Conservation (phyloP, 495 filamentous ascomycete genomes). For the Neurospora hispaniola region DNA sequence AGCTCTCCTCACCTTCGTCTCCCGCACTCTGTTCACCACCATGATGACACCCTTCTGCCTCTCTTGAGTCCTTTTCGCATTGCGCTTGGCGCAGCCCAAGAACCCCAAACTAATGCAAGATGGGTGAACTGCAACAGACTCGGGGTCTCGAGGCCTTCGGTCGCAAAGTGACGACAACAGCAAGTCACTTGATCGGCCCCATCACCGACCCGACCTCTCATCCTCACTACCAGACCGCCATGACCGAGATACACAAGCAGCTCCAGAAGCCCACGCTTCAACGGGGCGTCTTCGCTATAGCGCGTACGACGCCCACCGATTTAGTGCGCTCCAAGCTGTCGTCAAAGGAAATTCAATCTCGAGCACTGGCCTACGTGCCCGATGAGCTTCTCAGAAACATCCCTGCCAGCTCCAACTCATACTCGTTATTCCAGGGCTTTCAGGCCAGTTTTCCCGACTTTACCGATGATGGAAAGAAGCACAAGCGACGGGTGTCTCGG, state of each 20-base stretch:
- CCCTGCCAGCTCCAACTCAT: constrained; percentile 72
- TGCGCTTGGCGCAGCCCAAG: neutral
- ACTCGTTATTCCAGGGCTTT: constrained; percentile 94
- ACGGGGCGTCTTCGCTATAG: constrained; percentile 78
- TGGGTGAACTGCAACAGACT: constrained; percentile 41
- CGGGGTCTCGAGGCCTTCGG: constrained; percentile 87
- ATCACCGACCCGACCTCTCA: constrained; percentile 48
- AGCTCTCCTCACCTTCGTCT: constrained; percentile 7
- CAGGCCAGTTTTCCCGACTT: constrained; percentile 79
- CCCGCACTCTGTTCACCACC: neutral
- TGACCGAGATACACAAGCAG: constrained; percentile 83
- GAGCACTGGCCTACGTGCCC: constrained; percentile 77
- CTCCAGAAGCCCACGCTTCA: constrained; percentile 73
- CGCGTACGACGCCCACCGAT: constrained; percentile 81
- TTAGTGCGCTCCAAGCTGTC: constrained; percentile 87
- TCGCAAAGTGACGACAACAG: constrained; percentile 89
- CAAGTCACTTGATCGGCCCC: constrained; percentile 74
- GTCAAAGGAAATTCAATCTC: constrained; percentile 85
- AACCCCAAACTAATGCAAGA: neutral
- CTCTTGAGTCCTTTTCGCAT: neutral
- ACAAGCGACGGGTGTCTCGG: constrained; percentile 58
- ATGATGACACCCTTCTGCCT: neutral
- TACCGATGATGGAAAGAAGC: constrained; percentile 53
- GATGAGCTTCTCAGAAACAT: constrained; percentile 84
- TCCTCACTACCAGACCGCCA: constrained; percentile 69